Evolutionary conservation across 2,329 filamentous ascomycete genomes (phyloP).

Genomic region (Sarocladium strictum): DNA sequence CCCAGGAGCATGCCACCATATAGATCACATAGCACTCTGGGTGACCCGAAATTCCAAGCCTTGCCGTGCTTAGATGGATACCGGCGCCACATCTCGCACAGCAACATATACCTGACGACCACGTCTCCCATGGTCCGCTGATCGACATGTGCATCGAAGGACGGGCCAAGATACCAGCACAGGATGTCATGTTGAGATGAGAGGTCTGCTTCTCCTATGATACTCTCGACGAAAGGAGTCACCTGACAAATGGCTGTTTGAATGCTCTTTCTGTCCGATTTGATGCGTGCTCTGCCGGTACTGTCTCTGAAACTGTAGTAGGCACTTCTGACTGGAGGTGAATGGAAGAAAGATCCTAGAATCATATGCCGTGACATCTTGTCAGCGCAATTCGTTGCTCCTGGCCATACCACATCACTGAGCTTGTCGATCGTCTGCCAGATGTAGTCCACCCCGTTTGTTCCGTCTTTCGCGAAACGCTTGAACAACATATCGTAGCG

Average conservation of each 20-base stretch:
- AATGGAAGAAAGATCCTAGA: conserved; percentile 6
- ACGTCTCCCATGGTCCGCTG: conserved; percentile 4
- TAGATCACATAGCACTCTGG: conserved; percentile 7
- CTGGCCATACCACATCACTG: neutral
- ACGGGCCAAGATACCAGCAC: neutral
- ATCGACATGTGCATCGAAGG: neutral
- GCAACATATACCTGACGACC: conserved; percentile 9
- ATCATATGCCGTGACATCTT: conserved; percentile 4
- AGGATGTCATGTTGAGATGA: neutral
- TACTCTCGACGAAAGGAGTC: conserved; percentile 1
- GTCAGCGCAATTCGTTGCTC: neutral
- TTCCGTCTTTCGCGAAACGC: neutral
- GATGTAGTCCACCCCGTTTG: neutral
- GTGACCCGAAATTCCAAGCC: conserved; percentile 10
- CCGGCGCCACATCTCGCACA: conserved; percentile 12
- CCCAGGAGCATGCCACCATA: conserved; percentile 15
- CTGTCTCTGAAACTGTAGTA: conserved; percentile 1
- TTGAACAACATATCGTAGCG: neutral
- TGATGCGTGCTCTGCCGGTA: neutral
- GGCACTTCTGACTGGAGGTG: conserved; percentile 8
- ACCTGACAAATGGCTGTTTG: neutral
- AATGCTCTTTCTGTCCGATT: neutral
- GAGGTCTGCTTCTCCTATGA: neutral
- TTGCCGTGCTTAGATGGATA: neutral
- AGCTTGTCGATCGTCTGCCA: neutral